phyloP scores from a whole-genome alignment of 345 rosid genomes.

The Eucalyptus sideroxylon region DNA sequence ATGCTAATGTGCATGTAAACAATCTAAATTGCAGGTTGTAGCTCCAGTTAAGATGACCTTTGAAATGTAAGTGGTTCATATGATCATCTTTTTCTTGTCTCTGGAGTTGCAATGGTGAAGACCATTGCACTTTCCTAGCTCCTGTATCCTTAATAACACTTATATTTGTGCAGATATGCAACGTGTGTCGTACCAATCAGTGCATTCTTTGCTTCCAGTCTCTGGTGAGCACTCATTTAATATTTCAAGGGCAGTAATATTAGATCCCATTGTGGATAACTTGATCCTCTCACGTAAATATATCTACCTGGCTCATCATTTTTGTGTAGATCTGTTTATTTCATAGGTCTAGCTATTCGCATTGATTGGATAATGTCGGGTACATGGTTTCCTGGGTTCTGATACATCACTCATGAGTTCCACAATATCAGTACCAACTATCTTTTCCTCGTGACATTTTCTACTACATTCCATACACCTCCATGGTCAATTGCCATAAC shows the following conservation, averaged over 20 bases:
- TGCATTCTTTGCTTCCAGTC: slow-evolving; percentile 96
- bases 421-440: not conserved
- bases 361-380: not conserved
- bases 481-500: not conserved
- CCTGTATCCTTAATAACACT: not conserved
- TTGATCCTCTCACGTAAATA: not conserved
- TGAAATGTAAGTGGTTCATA: slow-evolving; percentile 54
- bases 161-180: slow-evolving; percentile 44
- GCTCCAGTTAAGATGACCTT: slow-evolving; percentile 94
- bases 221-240: slow-evolving; percentile 51
- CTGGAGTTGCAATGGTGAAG: not conserved
- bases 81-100: not conserved
- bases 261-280: not conserved
- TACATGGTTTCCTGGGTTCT: not conserved
- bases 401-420: not conserved
- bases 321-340: not conserved
- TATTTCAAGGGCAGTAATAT: not conserved
- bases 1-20: not conserved
- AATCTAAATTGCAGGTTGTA: slow-evolving; percentile 54
- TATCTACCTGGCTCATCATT: not conserved
- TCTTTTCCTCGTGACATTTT: not conserved
- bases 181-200: slow-evolving; percentile 93
- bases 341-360: not conserved
- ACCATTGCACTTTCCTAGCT: not conserved
- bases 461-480: not conserved